phyloP scores from a whole-genome alignment of 768 basidiomycete genomes.

The Boletus eberwhitei region DNA sequence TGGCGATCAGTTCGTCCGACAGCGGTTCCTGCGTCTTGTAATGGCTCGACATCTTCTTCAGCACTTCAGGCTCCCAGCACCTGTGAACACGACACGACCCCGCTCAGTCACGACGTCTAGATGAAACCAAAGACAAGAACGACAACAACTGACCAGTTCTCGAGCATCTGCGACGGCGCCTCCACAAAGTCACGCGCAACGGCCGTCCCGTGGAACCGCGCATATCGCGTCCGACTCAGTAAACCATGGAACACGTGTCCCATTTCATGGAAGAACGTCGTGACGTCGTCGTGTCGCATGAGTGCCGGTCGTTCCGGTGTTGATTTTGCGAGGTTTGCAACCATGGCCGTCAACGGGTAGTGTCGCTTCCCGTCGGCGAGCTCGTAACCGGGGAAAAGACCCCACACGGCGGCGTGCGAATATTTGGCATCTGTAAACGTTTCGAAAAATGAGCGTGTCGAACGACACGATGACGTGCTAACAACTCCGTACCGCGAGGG shows the following conservation, averaged over 20 bases:
- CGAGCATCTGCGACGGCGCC: constrained; percentile 89
- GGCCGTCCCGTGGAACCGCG: constrained; percentile 79
- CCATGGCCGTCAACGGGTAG: constrained; percentile 82
- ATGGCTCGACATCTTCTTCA: constrained; percentile 76
- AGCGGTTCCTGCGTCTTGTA: constrained; percentile 72
- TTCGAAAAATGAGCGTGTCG: not conserved
- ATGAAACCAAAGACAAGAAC: not conserved
- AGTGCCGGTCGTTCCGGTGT: constrained; percentile 77
- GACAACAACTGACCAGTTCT: constrained; percentile 62
- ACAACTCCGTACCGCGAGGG: constrained; percentile 57
- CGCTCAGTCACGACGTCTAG: not conserved
- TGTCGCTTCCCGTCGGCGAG: constrained; percentile 52
- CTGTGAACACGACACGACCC: constrained; percentile 23
- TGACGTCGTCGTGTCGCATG: constrained; percentile 85
- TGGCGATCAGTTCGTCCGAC: constrained; percentile 64
- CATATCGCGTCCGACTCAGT: constrained; percentile 64
- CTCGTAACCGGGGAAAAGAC: constrained; percentile 64
- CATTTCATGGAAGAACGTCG: constrained; percentile 93
- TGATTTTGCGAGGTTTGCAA: constrained; percentile 85
- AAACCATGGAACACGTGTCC: constrained; percentile 72
- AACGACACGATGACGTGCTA: not conserved
- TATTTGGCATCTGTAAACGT: constrained; percentile 61
- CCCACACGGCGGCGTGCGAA: constrained; percentile 85
- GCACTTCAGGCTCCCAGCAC: constrained; percentile 81
- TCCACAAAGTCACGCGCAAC: constrained; percentile 84